Percentiles rank a stretch among this genome's conserved stretches.
phyloP scores from a whole-genome alignment of 2,329 filamentous ascomycete genomes.

The Teratosphaeria epicoccoides region DNA sequence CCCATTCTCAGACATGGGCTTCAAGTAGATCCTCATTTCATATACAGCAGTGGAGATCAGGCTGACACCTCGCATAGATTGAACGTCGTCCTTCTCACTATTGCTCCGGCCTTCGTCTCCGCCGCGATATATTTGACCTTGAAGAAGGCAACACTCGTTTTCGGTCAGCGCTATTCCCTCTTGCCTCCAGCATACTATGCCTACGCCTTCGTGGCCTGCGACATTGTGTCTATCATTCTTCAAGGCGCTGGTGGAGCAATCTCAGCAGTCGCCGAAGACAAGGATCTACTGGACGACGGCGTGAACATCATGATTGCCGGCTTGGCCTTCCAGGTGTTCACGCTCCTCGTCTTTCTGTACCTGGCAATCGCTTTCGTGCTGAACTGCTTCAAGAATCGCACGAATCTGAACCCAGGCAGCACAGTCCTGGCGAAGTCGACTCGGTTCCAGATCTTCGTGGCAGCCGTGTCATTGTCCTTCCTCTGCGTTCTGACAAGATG shows the following conservation, averaged over 20 bases:
- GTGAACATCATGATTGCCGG: constrained; percentile 47
- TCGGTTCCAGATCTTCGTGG: constrained; percentile 20
- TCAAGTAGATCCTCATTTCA: constrained; percentile 25
- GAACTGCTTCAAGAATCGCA: background rate
- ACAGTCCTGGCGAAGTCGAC: constrained; percentile 26
- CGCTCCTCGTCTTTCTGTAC: constrained; percentile 36
- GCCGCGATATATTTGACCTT: constrained; percentile 48
- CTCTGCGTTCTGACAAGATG: constrained; percentile 20
- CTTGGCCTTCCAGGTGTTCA: constrained; percentile 45
- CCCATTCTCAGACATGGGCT: constrained; percentile 38
- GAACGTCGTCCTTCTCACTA: constrained; percentile 42
- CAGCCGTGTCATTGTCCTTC: constrained; percentile 17
- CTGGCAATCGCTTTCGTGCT: constrained; percentile 25
- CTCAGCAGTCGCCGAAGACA: constrained; percentile 39
- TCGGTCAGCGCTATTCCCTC: constrained; percentile 29
- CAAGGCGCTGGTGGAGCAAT: constrained; percentile 49
- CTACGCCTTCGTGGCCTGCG: constrained; percentile 47
- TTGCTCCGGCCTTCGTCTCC: constrained; percentile 46
- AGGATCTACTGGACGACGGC: constrained; percentile 32
- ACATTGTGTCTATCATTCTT: constrained; percentile 44
- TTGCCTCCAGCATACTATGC: constrained; percentile 28
- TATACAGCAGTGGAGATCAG: background rate
- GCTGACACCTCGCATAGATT: constrained; percentile 13
- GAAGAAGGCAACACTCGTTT: constrained; percentile 45
- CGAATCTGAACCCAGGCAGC: background rate